phyloP scores from a whole-genome alignment of 2,329 filamentous ascomycete genomes.

The Zymoseptoria passerinii region DNA sequence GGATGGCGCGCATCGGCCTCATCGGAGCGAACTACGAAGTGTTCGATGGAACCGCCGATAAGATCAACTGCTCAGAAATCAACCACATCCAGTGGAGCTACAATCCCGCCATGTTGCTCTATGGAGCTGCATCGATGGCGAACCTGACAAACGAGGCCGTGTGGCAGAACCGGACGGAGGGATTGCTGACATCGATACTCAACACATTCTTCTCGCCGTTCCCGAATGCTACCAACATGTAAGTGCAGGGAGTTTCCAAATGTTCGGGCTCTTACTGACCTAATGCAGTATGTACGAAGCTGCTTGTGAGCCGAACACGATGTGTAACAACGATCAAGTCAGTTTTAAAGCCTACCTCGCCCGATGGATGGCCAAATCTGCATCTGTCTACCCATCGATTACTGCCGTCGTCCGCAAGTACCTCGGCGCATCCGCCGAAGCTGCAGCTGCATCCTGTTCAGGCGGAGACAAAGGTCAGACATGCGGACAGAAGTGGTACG shows the following conservation, averaged over 20 bases:
- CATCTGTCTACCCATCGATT: conserved; percentile 37
- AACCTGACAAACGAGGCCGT: conserved; percentile 39
- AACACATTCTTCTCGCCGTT: conserved; percentile 47
- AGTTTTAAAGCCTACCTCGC: conserved; percentile 69
- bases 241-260: neutral
- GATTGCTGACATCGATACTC: conserved; percentile 47
- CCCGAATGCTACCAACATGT: conserved; percentile 43
- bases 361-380: conserved; percentile 50
- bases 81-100: conserved; percentile 51
- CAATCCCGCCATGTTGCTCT: conserved; percentile 48
- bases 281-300: conserved; percentile 49
- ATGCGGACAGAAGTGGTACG: conserved; percentile 41
- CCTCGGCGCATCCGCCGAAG: conserved; percentile 35
- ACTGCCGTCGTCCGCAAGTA: conserved; percentile 31
- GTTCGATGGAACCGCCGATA: conserved; percentile 48
- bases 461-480: conserved; percentile 33
- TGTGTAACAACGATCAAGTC: conserved; percentile 63
- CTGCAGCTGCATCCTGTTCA: conserved; percentile 37
- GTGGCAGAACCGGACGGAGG: conserved; percentile 53
- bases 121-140: conserved; percentile 50
- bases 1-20: conserved; percentile 41
- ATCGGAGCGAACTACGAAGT: conserved; percentile 44
- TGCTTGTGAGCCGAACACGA: conserved; percentile 51
- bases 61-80: conserved; percentile 42
- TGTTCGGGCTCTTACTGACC: conserved; percentile 2